phyloP scores from a whole-genome alignment of 2,329 filamentous ascomycete genomes.

The Fusarium equiseti region DNA sequence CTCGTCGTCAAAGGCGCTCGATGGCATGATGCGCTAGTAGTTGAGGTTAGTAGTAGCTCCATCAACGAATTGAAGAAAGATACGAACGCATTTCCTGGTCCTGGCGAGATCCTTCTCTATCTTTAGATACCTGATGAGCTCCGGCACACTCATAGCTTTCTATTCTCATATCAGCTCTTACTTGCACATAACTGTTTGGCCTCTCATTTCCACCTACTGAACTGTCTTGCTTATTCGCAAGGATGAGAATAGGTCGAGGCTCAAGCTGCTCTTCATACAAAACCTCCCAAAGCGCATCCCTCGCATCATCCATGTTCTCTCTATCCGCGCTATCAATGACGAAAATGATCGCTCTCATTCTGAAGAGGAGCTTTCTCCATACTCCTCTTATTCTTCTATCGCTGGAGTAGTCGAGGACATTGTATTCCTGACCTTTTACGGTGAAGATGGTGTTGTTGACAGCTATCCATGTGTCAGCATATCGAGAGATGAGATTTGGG shows the following conservation, averaged over 20 bases:
- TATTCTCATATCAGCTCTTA: too few species aligned
- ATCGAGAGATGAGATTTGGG: fast-evolving
- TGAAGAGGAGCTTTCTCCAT: conserved; percentile 8
- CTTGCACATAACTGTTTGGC: too few species aligned
- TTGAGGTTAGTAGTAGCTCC: fast-evolving
- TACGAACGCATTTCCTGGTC: conserved; percentile 5
- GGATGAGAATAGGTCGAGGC: conserved; percentile 3
- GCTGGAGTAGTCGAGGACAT: conserved; percentile 8
- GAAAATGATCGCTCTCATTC: neutral
- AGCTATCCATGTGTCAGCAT: neutral
- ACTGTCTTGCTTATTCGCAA: conserved; percentile 24
- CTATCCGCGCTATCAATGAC: conserved; percentile 6
- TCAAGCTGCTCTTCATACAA: conserved; percentile 5
- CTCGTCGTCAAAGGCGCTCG: neutral
- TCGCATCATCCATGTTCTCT: neutral
- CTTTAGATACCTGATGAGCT: neutral
- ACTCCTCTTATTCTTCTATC: neutral
- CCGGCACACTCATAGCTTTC: neutral
- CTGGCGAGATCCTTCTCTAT: neutral
- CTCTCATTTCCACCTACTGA: too few species aligned
- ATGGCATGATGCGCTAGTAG: neutral
- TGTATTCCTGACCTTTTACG: neutral
- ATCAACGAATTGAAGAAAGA: fast-evolving
- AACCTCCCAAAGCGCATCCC: neutral
- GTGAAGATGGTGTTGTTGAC: neutral